Evolutionary conservation across 2,329 filamentous ascomycete species (phyloP).

Genomic region (Blumeriella jaapii): DNA sequence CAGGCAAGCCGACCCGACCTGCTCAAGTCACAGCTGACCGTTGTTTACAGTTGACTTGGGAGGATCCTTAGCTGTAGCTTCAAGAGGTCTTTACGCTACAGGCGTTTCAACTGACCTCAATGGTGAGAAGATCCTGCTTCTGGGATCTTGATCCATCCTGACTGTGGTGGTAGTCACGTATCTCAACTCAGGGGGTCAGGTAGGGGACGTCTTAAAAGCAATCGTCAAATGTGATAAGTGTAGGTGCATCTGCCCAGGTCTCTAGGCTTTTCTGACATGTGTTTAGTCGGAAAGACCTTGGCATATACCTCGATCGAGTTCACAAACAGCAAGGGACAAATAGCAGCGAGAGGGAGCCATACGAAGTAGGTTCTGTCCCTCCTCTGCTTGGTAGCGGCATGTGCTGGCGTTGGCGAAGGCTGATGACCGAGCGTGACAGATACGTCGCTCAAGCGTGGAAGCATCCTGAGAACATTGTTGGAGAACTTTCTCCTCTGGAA

Average conservation of each 20-base stretch:
- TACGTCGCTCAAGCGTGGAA: slow-evolving; percentile 28
- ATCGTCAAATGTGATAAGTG: slow-evolving; percentile 51
- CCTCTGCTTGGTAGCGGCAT: background rate
- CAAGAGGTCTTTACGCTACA: slow-evolving; percentile 49
- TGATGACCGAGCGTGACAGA: slow-evolving; percentile 15
- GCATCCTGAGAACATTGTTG: slow-evolving; percentile 27
- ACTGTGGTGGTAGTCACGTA: slow-evolving; percentile 46
- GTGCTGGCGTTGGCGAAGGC: background rate
- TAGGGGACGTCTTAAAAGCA: slow-evolving; percentile 44
- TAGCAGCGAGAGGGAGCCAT: slow-evolving; percentile 52
- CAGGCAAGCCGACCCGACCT: background rate
- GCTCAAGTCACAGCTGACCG: background rate
- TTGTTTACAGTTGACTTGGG: slow-evolving; percentile 45
- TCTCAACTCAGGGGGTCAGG: slow-evolving; percentile 43
- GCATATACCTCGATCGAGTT: slow-evolving; percentile 51
- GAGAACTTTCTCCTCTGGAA: slow-evolving; percentile 24
- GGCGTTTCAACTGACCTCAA: slow-evolving; percentile 56
- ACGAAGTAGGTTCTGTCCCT: slow-evolving; percentile 41
- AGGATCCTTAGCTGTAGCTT: slow-evolving; percentile 53
- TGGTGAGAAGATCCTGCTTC: slow-evolving; percentile 30
- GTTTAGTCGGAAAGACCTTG: slow-evolving; percentile 49
- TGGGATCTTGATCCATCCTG: background rate
- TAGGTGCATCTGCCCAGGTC: slow-evolving; percentile 21
- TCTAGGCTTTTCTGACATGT: background rate
- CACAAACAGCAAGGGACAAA: slow-evolving; percentile 44